A percentile compares a stretch with the other conserved stretches of the same genome.
Evolutionary conservation across 2,329 filamentous ascomycete species (phyloP).

Genomic region (Coniella vitis): DNA sequence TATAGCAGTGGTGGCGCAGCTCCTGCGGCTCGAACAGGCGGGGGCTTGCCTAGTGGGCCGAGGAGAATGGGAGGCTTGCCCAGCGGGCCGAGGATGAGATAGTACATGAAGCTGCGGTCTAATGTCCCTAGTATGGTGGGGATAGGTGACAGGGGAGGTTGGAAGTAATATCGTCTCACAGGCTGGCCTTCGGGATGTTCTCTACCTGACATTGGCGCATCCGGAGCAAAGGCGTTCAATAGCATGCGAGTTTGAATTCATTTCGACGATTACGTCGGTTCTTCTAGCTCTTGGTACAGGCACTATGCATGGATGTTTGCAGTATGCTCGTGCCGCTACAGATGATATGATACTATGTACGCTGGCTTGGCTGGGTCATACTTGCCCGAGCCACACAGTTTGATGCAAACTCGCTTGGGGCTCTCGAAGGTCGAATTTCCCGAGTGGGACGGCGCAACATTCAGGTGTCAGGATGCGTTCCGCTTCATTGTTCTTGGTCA

Average conservation of each 20-base stretch:
- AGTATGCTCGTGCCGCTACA: neutral
- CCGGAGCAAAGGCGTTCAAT: neutral
- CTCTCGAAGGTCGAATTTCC: too few species aligned
- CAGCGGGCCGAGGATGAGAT: constrained; percentile 34
- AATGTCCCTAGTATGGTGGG: neutral
- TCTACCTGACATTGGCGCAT: neutral
- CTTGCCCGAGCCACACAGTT: too few species aligned
- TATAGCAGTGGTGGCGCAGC: constrained; percentile 26
- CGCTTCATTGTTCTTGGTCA: too few species aligned
- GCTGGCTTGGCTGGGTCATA: too few species aligned
- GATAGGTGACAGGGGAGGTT: neutral
- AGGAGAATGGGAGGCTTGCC: constrained; percentile 30
- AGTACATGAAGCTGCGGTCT: neutral
- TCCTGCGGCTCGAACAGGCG: constrained; percentile 29
- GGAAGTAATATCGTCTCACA: neutral
- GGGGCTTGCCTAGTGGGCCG: constrained; percentile 41
- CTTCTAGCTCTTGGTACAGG: neutral
- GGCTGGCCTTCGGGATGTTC: neutral
- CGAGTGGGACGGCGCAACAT: too few species aligned
- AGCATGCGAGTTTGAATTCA: constrained; percentile 1
- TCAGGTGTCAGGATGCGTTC: too few species aligned
- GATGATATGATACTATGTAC: too few species aligned
- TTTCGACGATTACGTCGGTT: constrained; percentile 1
- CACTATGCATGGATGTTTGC: neutral
- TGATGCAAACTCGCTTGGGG: too few species aligned